phyloP scores from a whole-genome alignment of 805 yeast genomes.

The Spathaspora girioi region DNA sequence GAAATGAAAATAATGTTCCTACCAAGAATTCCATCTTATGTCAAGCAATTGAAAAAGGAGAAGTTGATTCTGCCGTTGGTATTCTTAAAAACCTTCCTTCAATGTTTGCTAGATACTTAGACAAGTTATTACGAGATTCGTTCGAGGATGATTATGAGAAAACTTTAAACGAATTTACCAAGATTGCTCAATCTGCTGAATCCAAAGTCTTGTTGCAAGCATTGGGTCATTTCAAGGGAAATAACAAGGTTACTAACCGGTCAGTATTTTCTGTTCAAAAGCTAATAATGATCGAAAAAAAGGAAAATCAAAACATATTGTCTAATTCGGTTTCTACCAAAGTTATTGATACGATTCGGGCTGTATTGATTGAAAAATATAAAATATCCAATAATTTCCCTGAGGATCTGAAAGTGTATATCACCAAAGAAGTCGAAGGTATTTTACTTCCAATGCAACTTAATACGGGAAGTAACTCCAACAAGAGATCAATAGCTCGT shows the following conservation, averaged over 20 bases:
- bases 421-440: not conserved
- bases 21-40: slow-evolving; percentile 5
- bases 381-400: not conserved
- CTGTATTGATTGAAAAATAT: not conserved
- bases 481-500: slow-evolving; percentile 6
- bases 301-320: not conserved
- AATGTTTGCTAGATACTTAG: slow-evolving; percentile 7
- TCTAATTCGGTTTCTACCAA: not conserved
- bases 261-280: not conserved
- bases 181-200: not conserved
- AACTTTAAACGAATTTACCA: slow-evolving; percentile 1
- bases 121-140: slow-evolving; percentile 8
- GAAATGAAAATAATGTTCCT: slow-evolving; percentile 8
- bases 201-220: slow-evolving; percentile 8
- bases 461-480: slow-evolving; percentile 5
- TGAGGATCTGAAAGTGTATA: slow-evolving; percentile 2
- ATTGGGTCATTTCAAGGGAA: slow-evolving; percentile 8
- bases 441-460: slow-evolving; percentile 7
- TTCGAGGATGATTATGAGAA: not conserved
- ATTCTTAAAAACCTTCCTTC: slow-evolving; percentile 6
- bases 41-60: slow-evolving; percentile 7
- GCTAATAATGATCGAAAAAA: not conserved
- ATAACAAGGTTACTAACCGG: not conserved
- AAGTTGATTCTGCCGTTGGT: not conserved
- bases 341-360: not conserved